Evolutionary conservation across 208 protist genomes (phyloP).

Genomic region (Spongospora subterranea): DNA sequence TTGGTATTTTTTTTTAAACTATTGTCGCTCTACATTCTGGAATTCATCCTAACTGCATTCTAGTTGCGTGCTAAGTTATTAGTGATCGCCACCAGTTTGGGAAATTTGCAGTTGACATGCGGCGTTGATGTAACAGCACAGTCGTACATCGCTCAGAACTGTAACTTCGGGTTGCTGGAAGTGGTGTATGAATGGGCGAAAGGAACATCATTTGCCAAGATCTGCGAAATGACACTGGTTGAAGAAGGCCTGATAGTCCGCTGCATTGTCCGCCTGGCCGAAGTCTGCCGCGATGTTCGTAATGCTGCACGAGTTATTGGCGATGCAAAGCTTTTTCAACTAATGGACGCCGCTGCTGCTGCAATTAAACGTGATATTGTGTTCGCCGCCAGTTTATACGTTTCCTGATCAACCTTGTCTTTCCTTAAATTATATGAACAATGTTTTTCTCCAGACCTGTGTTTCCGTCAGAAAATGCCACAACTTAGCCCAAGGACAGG

Average conservation of each 20-base stretch:
- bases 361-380: slow-evolving; percentile 98
- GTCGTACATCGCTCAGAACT: slow-evolving; percentile 44
- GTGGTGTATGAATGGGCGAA: slow-evolving; percentile 83
- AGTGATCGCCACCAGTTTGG: slow-evolving; percentile 25
- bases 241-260: slow-evolving; percentile 77
- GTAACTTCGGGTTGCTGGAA: slow-evolving; percentile 77
- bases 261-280: slow-evolving; percentile 75
- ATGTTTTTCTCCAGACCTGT: no score
- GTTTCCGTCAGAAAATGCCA: no score
- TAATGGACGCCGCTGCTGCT: slow-evolving; percentile 90
- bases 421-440: neutral
- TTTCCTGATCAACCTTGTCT: slow-evolving; percentile 63
- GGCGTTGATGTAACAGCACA: slow-evolving; percentile 58
- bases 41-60: neutral
- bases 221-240: slow-evolving; percentile 76
- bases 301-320: slow-evolving; percentile 90
- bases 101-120: slow-evolving; percentile 53
- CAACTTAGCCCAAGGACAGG: no score
- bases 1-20: no score
- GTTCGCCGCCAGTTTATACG: slow-evolving; percentile 96
- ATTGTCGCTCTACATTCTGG: neutral
- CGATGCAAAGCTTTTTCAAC: slow-evolving; percentile 94
- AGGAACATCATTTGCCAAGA: slow-evolving; percentile 77
- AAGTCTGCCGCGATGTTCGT: slow-evolving; percentile 75
- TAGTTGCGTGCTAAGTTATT: neutral